Base-by-base conservation (phyloP, 1,284 basidiomycete species). In the Boletus smithii region DNA sequence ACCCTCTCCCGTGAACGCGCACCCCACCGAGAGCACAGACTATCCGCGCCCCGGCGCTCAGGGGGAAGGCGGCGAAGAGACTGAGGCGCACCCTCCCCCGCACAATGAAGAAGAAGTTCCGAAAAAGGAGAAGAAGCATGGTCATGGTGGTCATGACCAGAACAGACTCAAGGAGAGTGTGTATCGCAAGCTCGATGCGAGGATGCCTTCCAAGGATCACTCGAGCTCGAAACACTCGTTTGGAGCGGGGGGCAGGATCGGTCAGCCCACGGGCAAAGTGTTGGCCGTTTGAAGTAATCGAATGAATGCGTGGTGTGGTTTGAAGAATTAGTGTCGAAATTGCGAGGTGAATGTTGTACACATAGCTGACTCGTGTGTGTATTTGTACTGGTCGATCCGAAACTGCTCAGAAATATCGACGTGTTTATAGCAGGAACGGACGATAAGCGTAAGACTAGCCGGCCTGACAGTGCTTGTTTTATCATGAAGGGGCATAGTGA, bases 11-110 rank as follows among this genome's bases (percentile, higher is more conserved):
- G 49, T 56, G 8, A 58, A 59, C n/a, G 52, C 60, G 1, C 56
- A 55, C 9, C 57, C 59, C n/a, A 50, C 63, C 32, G 69, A 70
- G 22, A 59, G 67, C n/a, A 54, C 68, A 5, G 81, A 85, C 62
- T 85, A 85, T 56, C 83, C 82, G 8, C 74, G 82, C 22, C 82
- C 83, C 11, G 69, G 73, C n/a, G 53, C 72, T 36, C 76, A 75
- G 3, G 70, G 63, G 32, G 52, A 74, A 1, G 67, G 63, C n/a
- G 53, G 72, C 5, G 71, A 74, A 7, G 69, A 58, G 10, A 22
- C 47, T 6, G 39, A 72, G 13, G 62, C 57, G 43, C 63, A 64
- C 9, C 60, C 60, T 37, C 72, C 71, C 16, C 74, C 71, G 16
- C 67, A 75, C 39, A 71, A 77, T 36, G 78, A 83, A 42, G 79